phyloP scores from a whole-genome alignment of 257 asterid genomes.

The Salvia splendens region DNA sequence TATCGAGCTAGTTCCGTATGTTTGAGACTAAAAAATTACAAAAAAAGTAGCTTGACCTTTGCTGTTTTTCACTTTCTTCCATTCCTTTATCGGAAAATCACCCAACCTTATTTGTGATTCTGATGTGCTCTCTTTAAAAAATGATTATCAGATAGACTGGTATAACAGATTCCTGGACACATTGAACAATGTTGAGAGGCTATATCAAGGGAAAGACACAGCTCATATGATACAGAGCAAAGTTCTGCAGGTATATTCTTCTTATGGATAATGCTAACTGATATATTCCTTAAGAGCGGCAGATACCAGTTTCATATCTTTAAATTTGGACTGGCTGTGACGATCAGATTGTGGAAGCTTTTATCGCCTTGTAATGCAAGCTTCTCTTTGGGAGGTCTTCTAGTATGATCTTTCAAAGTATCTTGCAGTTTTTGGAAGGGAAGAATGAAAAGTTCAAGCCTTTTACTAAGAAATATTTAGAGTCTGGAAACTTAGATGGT shows the following conservation, averaged over 20 bases:
- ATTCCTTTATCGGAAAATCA: background rate
- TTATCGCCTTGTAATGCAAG: slow-evolving; percentile 25
- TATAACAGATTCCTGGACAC: slow-evolving; percentile 62
- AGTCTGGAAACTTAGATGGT: no score
- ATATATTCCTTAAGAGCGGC: slow-evolving; percentile 10
- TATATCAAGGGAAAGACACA: slow-evolving; percentile 73
- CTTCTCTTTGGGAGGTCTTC: slow-evolving; percentile 23
- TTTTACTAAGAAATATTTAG: slow-evolving; percentile 61
- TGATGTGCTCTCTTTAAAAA: slow-evolving; percentile 19
- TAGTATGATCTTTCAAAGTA: slow-evolving; percentile 27
- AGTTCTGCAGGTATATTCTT: slow-evolving; percentile 77
- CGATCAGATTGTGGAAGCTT: slow-evolving; percentile 14
- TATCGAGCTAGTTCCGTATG: slow-evolving; percentile 5
- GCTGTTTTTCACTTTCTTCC: background rate
- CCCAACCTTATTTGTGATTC: slow-evolving; percentile 15
- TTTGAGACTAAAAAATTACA: slow-evolving; percentile 12
- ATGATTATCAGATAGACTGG: slow-evolving; percentile 76
- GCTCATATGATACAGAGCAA: slow-evolving; percentile 77
- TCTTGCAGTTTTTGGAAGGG: slow-evolving; percentile 68
- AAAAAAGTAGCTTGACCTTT: no score
- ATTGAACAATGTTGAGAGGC: slow-evolving; percentile 70
- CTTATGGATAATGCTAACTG: slow-evolving; percentile 16
- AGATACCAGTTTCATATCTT: slow-evolving; percentile 24
- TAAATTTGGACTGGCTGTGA: slow-evolving; percentile 28
- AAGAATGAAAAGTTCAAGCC: slow-evolving; percentile 46